Conservation (phyloP, 2,329 filamentous ascomycete species). For the Aureobasidium mangrovei region DNA sequence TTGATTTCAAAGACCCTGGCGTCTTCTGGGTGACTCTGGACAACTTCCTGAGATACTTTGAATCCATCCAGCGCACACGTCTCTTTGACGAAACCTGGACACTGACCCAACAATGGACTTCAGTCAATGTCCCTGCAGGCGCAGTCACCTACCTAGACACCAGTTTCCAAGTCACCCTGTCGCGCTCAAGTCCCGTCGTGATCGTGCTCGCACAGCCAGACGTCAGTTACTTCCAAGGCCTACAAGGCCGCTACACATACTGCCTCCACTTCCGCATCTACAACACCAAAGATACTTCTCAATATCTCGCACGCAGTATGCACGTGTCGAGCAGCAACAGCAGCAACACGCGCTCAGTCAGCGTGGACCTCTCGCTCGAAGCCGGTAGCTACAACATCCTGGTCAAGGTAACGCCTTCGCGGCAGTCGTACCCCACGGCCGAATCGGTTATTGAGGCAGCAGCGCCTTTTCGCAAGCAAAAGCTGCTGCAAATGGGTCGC, state of each 20-base stretch:
- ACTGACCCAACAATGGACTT: constrained; percentile 52
- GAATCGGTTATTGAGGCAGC: neutral
- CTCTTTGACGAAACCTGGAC: constrained; percentile 56
- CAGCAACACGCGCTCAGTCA: constrained; percentile 64
- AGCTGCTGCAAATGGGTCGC: constrained; percentile 61
- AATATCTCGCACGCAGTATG: constrained; percentile 25
- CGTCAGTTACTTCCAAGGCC: constrained; percentile 50
- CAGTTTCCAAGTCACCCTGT: constrained; percentile 48
- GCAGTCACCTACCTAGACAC: constrained; percentile 54
- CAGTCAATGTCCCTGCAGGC: constrained; percentile 37
- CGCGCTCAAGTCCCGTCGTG: constrained; percentile 44
- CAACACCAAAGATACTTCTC: constrained; percentile 35
- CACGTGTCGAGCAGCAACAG: constrained; percentile 19
- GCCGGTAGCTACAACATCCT: constrained; percentile 67
- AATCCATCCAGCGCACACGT: constrained; percentile 52
- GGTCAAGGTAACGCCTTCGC: constrained; percentile 62
- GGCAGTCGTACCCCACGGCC: constrained; percentile 42
- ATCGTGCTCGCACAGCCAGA: constrained; percentile 54
- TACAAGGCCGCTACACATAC: constrained; percentile 50
- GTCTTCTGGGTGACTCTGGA: constrained; percentile 54
- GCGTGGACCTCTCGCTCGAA: constrained; percentile 62
- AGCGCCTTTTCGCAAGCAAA: constrained; percentile 53
- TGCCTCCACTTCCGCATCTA: constrained; percentile 51
- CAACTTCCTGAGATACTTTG: constrained; percentile 50
- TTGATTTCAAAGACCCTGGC: constrained; percentile 70